Evolutionary conservation across 805 yeast species (phyloP).

Genomic region (Ascoidea asiatica): DNA sequence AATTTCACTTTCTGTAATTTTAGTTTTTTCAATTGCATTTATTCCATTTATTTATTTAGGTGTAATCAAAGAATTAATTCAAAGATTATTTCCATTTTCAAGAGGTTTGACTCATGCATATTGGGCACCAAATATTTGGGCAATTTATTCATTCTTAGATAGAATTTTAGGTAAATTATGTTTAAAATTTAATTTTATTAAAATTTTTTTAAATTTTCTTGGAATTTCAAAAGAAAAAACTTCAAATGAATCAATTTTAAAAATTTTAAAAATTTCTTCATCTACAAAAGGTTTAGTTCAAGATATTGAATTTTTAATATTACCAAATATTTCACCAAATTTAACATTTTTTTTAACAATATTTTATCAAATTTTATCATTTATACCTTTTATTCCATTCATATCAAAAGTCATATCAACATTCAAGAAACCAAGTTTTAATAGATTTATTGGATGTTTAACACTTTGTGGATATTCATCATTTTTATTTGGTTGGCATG

Average conservation of each 20-base stretch:
- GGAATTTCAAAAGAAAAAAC: constrained; percentile 5
- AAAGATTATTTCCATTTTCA: constrained; percentile 80
- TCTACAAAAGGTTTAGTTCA: constrained; percentile 70
- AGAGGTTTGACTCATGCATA: constrained; percentile 95
- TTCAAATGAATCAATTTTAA: constrained; percentile 1
- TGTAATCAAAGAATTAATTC: constrained; percentile 49
- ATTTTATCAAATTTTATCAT: constrained; percentile 72
- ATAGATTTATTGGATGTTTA: constrained; percentile 70
- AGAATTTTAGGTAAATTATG: constrained; percentile 34
- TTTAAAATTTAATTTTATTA: constrained; percentile 28
- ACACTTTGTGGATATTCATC: constrained; percentile 87
- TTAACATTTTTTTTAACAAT: constrained; percentile 67
- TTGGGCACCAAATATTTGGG: constrained; percentile 99
- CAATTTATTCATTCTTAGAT: constrained; percentile 76
- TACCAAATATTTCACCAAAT: constrained; percentile 72
- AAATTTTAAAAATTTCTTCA: not conserved
- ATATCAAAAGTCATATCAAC: no score
- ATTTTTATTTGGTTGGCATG: constrained; percentile 96
- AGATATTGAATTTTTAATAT: constrained; percentile 67
- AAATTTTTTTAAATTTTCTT: constrained; percentile 23
- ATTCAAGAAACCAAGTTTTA: constrained; percentile 56
- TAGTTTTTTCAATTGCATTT: constrained; percentile 55
- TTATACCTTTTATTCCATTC: constrained; percentile 53
- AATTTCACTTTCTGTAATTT: constrained; percentile 48
- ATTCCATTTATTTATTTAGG: constrained; percentile 58